phyloP scores from a whole-genome alignment of 768 basidiomycete genomes.

The Ramaria sp. region DNA sequence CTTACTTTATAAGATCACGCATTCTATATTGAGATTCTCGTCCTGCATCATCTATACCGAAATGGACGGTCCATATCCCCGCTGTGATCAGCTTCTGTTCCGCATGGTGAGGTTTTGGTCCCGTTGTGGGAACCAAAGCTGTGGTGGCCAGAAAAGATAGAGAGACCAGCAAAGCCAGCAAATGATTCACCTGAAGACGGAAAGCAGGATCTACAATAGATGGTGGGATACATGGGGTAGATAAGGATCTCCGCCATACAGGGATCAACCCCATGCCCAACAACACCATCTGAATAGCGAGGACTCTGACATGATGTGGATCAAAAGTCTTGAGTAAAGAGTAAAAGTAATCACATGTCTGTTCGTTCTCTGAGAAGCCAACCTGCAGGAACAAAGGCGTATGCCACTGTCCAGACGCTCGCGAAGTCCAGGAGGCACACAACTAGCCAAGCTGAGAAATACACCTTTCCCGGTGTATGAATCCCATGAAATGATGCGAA shows the following conservation, averaged over 20 bases:
- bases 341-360: constrained; percentile 38
- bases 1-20: constrained; percentile 34
- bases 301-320: constrained; percentile 29
- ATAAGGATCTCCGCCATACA: background rate
- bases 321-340: background rate
- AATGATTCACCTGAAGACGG: background rate
- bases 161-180: constrained; percentile 23
- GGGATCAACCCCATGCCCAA: constrained; percentile 22
- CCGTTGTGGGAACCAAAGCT: constrained; percentile 37
- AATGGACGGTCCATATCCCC: constrained; percentile 90
- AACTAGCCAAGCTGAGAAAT: constrained; percentile 45
- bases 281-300: constrained; percentile 39
- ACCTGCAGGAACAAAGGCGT: constrained; percentile 84
- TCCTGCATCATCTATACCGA: constrained; percentile 69
- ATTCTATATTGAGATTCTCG: constrained; percentile 63
- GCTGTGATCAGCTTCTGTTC: constrained; percentile 62
- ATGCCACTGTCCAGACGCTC: constrained; percentile 77
- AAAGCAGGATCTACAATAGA: background rate
- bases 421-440: constrained; percentile 55
- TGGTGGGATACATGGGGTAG: background rate
- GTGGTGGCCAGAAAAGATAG: constrained; percentile 42
- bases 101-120: constrained; percentile 48
- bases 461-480: constrained; percentile 31
- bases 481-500: constrained; percentile 30
- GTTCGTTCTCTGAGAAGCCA: constrained; percentile 66